Conservation (phyloP, 495 filamentous ascomycete species). For the Cudoniella acicularis region DNA sequence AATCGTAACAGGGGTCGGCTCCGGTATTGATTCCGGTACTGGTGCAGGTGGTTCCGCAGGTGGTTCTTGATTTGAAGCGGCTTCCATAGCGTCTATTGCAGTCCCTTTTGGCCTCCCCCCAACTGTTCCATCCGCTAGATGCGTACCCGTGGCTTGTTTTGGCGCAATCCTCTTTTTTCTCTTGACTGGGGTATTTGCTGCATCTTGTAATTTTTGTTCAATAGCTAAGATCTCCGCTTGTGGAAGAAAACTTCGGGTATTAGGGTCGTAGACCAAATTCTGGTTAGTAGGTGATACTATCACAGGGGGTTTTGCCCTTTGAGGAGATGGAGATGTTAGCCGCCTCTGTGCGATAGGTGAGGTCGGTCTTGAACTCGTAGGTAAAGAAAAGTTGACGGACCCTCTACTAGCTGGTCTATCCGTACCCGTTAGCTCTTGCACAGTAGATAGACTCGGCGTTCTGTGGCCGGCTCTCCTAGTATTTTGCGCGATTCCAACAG, state of each 20-base stretch:
- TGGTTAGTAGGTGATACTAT: constrained; percentile 22
- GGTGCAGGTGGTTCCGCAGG: not conserved
- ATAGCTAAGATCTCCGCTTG: constrained; percentile 31
- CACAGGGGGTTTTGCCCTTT: constrained; percentile 19
- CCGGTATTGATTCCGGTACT: constrained; percentile 1
- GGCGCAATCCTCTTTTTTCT: constrained; percentile 49
- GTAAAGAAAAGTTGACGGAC: constrained; percentile 86
- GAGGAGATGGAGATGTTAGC: constrained; percentile 26
- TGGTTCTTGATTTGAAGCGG: not conserved
- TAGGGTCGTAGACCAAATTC: constrained; percentile 53
- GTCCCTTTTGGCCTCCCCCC: constrained; percentile 33
- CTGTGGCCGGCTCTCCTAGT: constrained; percentile 18
- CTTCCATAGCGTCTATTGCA: constrained; percentile 25
- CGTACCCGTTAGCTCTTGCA: constrained; percentile 24
- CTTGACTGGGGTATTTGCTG: constrained; percentile 46
- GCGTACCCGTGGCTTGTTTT: constrained; percentile 39
- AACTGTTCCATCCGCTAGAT: constrained; percentile 36
- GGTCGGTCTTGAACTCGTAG: constrained; percentile 49
- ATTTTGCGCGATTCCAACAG: constrained; percentile 1
- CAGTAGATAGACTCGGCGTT: constrained; percentile 19
- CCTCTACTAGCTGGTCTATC: constrained; percentile 58
- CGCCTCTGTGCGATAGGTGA: constrained; percentile 17
- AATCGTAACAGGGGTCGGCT: not conserved
- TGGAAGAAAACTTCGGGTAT: constrained; percentile 51
- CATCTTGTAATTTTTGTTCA: constrained; percentile 40